Evolutionary conservation across 2,329 filamentous ascomycete species (phyloP).

Genomic region (Colletotrichum paranaense): DNA sequence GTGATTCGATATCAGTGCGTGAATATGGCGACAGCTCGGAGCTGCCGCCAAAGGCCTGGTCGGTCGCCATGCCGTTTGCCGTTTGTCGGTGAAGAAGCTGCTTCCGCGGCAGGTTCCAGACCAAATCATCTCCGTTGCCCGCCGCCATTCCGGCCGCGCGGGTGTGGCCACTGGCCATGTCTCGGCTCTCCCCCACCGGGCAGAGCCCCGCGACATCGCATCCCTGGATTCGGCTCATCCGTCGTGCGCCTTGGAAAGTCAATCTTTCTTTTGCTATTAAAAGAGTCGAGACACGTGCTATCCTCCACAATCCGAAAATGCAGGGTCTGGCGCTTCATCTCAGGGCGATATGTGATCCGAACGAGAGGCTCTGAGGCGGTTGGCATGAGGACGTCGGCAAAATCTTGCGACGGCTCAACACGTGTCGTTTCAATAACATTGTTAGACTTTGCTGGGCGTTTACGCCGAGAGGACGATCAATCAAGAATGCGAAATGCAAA

Average conservation of each 20-base stretch:
- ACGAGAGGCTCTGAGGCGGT: not conserved
- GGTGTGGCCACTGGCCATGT: not conserved
- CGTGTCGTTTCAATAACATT: not conserved
- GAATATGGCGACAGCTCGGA: not conserved
- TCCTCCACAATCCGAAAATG: not conserved
- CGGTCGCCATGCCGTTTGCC: not conserved
- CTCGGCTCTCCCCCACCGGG: not conserved
- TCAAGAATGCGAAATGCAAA: not conserved
- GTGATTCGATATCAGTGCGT: not conserved
- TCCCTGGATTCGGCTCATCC: not conserved
- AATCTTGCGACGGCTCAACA: not conserved
- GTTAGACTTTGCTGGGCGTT: not conserved
- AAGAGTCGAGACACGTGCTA: not conserved
- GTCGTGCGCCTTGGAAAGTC: not conserved
- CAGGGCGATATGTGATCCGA: not conserved
- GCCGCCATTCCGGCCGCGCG: not conserved
- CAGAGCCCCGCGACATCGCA: not conserved
- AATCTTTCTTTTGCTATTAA: not conserved
- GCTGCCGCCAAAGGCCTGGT: not conserved
- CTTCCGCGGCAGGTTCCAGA: not conserved
- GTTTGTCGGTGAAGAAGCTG: not conserved
- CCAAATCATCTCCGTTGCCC: not conserved
- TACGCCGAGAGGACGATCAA: constrained; percentile 8
- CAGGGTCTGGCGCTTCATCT: not conserved
- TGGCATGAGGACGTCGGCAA: not conserved